Evolutionary conservation across 2,329 filamentous ascomycete genomes (phyloP).

Genomic region (Neoascochyta sp.): DNA sequence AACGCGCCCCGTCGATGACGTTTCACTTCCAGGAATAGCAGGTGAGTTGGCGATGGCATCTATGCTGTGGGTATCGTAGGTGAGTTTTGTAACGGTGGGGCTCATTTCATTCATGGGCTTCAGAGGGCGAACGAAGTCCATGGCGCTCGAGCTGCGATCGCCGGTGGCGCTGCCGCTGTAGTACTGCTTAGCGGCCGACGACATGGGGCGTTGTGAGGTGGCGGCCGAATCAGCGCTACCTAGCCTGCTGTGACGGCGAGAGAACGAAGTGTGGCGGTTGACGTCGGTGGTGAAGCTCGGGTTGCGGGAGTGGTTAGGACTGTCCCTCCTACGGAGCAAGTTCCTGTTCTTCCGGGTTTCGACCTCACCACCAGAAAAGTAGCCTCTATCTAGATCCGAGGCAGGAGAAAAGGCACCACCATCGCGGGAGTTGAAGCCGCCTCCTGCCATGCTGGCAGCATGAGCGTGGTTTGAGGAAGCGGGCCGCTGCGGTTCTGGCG

Average conservation of each 20-base stretch:
- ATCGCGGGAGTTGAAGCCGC: conserved; percentile 25
- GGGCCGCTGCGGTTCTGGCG: conserved; percentile 25
- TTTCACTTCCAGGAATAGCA: conserved; percentile 45
- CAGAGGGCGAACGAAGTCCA: conserved; percentile 39
- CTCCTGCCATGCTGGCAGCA: conserved; percentile 28
- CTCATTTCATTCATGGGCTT: conserved; percentile 42
- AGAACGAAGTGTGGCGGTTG: conserved; percentile 59
- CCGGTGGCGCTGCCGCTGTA: conserved; percentile 50
- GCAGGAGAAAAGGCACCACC: conserved; percentile 32
- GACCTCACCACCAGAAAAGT: conserved; percentile 85
- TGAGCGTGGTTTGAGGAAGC: conserved; percentile 34
- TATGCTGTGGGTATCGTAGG: conserved; percentile 49
- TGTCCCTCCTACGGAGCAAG: conserved; percentile 70
- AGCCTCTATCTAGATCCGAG: conserved; percentile 75
- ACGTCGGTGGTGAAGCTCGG: conserved; percentile 65
- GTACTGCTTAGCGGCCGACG: conserved; percentile 65
- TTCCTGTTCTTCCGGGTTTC: conserved; percentile 70
- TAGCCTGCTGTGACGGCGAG: conserved; percentile 68
- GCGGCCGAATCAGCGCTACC: conserved; percentile 73
- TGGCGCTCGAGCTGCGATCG: conserved; percentile 49
- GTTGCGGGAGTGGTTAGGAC: conserved; percentile 60
- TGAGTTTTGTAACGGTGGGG: conserved; percentile 57
- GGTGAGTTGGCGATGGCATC: conserved; percentile 43
- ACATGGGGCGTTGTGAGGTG: conserved; percentile 53
- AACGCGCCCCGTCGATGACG: conserved; percentile 46